Conservation (phyloP, 1,284 basidiomycete species). For the Coniferiporia sulphurascens region DNA sequence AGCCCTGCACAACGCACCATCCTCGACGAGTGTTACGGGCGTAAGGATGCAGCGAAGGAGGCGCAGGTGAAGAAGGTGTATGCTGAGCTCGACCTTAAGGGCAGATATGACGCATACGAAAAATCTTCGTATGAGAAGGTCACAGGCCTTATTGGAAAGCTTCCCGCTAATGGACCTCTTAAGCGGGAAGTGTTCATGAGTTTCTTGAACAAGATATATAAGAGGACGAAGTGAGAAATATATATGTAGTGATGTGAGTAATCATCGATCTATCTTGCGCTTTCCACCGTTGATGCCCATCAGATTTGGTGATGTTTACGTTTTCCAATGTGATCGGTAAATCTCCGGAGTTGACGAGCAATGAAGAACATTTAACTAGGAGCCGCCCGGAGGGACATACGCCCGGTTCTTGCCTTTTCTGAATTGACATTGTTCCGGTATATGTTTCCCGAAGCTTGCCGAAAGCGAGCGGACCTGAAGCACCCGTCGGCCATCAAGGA, state of each 20-base stretch:
- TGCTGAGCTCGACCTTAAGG: slow-evolving; percentile 65
- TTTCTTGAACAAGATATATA: slow-evolving; percentile 91
- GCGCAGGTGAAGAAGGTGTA: slow-evolving; percentile 75
- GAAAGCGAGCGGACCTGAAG: no score
- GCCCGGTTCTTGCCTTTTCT: no score
- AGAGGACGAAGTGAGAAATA: slow-evolving; percentile 64
- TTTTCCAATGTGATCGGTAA: not conserved
- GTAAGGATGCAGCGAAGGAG: slow-evolving; percentile 66
- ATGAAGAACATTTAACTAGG: no score
- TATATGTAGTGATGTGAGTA: not conserved
- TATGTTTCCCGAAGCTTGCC: no score
- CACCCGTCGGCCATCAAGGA: no score
- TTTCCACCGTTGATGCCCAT: not conserved
- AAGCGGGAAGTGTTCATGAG: slow-evolving; percentile 79
- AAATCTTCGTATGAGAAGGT: slow-evolving; percentile 66
- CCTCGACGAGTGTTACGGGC: slow-evolving; percentile 83
- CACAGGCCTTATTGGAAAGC: slow-evolving; percentile 59
- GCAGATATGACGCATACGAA: slow-evolving; percentile 77
- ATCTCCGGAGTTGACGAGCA: no score
- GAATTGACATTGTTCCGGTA: no score
- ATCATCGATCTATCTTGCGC: not conserved
- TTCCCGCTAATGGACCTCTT: slow-evolving; percentile 57
- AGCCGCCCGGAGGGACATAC: no score
- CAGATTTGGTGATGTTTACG: not conserved
- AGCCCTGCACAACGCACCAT: slow-evolving; percentile 51